phyloP scores from a whole-genome alignment of 2,329 filamentous ascomycete species.

The Sclerotinia nivalis region DNA sequence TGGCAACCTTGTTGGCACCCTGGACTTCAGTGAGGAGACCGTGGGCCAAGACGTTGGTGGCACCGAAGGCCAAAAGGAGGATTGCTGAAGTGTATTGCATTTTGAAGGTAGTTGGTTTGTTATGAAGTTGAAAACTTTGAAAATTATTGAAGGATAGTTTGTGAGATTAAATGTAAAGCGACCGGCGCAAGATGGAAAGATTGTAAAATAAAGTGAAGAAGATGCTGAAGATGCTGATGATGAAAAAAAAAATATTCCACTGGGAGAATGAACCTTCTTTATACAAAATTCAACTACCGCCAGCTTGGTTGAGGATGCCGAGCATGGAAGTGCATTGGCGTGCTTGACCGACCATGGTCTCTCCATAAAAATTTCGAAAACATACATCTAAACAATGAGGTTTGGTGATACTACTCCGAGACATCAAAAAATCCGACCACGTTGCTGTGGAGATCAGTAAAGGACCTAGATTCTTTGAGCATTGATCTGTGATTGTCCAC shows the following conservation, averaged over 20 bases:
- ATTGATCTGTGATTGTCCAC: background rate
- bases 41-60: conserved; percentile 54
- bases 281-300: conserved; percentile 31
- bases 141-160: conserved; percentile 23
- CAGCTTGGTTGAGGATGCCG: conserved; percentile 33
- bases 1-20: conserved; percentile 62
- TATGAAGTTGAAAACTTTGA: conserved; percentile 13
- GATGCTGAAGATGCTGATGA: conserved; percentile 35
- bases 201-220: conserved; percentile 29
- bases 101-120: conserved; percentile 39
- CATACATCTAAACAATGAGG: conserved; percentile 23
- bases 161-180: conserved; percentile 23
- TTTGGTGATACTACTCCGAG: conserved; percentile 32
- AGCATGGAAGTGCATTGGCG: conserved; percentile 27
- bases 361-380: conserved; percentile 30
- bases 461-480: background rate
- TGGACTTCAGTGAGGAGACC: conserved; percentile 57
- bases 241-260: conserved; percentile 29
- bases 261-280: conserved; percentile 28
- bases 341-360: background rate
- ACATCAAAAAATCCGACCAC: conserved; percentile 22
- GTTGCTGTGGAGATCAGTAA: background rate
- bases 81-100: conserved; percentile 52
- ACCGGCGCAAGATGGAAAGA: conserved; percentile 37
- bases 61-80: conserved; percentile 48